A percentile compares a stretch with the other conserved stretches of the same genome.
These are phyloP conservation scores for Neospermospora avenae DNA, from an alignment of 2,329 filamentous ascomycete genomes.

Conservation along the genomic window DNA sequence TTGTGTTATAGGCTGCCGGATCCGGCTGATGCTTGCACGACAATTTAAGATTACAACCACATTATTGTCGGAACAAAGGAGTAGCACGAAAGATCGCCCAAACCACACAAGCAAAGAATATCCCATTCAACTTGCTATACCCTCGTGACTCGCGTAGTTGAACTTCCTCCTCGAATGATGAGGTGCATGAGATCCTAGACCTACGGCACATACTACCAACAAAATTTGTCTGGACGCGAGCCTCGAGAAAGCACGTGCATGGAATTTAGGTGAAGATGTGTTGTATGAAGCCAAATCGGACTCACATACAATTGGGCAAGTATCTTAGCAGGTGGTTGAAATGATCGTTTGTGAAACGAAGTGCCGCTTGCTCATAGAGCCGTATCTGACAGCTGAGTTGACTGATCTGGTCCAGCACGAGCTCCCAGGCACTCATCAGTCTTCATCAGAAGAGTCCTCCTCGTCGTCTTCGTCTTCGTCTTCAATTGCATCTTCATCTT, in stretches of 20 bases:
- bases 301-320: too few species aligned
- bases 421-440: not conserved
- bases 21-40: not conserved
- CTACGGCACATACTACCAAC: too few species aligned
- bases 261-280: too few species aligned
- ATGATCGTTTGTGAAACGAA: too few species aligned
- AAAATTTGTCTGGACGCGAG: too few species aligned
- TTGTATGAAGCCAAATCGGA: too few species aligned
- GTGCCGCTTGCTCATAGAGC: not conserved
- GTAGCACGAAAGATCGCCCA: not conserved
- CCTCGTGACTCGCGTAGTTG: too few species aligned
- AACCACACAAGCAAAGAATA: not conserved
- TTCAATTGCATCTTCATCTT: constrained; percentile 29
- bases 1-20: not conserved
- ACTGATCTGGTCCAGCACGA: not conserved
- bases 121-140: too few species aligned
- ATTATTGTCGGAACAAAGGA: not conserved
- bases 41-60: not conserved
- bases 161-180: too few species aligned
- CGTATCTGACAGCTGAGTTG: not conserved
- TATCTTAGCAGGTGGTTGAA: too few species aligned
- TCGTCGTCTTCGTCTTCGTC: constrained; percentile 17
- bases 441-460: constrained; percentile 16
- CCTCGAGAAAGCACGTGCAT: too few species aligned
- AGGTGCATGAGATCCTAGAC: too few species aligned